Conservation (phyloP, 805 yeast species). For the Kluyveromyces dobzhanskii region DNA sequence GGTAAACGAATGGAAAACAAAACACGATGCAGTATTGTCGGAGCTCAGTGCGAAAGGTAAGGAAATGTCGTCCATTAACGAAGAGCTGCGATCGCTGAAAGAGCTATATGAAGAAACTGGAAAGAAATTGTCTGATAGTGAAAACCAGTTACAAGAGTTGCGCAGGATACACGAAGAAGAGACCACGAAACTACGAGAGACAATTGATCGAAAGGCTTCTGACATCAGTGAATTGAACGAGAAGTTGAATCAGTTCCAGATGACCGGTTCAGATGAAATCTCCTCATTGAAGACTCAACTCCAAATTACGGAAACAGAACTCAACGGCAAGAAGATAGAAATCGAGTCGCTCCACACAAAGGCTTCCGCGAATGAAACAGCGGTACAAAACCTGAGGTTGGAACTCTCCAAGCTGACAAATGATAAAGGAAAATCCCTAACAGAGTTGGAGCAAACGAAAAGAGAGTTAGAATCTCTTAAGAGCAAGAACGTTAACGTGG, state of each 20-base stretch:
- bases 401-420: neutral
- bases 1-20: conserved; percentile 19
- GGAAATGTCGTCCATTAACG: neutral
- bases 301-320: neutral
- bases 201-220: neutral
- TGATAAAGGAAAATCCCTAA: neutral
- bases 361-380: neutral
- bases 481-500: conserved; percentile 18
- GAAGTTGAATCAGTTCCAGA: conserved; percentile 3
- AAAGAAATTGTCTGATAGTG: neutral
- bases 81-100: neutral
- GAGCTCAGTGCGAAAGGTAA: neutral
- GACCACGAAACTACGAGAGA: neutral
- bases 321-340: neutral
- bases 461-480: conserved; percentile 22
- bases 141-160: neutral
- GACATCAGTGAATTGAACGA: conserved; percentile 4
- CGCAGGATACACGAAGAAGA: neutral
- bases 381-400: neutral
- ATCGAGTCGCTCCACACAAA: neutral
- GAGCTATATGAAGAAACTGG: neutral
- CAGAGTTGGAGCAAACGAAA: conserved; percentile 11
- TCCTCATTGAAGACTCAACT: neutral
- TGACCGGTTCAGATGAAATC: neutral
- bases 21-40: conserved; percentile 7